phyloP scores from a whole-genome alignment of 805 yeast species.

The Metschnikowia orientalis region DNA sequence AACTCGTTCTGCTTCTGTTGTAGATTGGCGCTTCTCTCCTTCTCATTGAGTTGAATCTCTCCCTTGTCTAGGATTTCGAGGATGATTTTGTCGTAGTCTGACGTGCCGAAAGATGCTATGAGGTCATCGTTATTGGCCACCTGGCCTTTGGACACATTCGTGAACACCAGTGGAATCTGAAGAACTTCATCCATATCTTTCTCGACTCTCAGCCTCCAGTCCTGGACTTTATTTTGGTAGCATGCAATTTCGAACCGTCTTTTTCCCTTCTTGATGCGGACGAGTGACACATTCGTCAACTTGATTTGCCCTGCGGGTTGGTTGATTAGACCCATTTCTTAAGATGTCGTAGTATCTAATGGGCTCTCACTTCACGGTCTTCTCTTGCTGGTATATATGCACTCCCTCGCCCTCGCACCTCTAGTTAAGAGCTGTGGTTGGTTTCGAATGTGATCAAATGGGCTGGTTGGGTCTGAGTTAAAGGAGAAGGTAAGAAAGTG shows the following conservation, averaged over 20 bases:
- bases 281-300: constrained; percentile 90
- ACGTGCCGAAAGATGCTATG: constrained; percentile 64
- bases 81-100: constrained; percentile 70
- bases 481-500: no score
- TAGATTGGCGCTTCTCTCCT: constrained; percentile 76
- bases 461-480: no score
- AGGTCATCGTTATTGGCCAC: constrained; percentile 88
- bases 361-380: no score
- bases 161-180: constrained; percentile 91
- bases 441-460: no score
- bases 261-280: constrained; percentile 84
- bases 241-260: constrained; percentile 94
- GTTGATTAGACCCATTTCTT: constrained; percentile 50
- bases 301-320: constrained; percentile 89
- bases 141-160: constrained; percentile 90
- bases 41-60: constrained; percentile 90
- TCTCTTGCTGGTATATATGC: background rate
- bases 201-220: constrained; percentile 83
- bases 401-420: no score
- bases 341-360: no score
- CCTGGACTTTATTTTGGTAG: constrained; percentile 95
- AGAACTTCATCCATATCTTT: constrained; percentile 93
- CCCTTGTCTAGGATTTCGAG: constrained; percentile 84
- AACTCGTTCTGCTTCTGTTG: constrained; percentile 77
- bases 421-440: no score